A percentile compares a stretch with the other conserved stretches of the same genome.
phyloP scores from a whole-genome alignment of 352 stramenopile species.

The Phytophthora quininea region DNA sequence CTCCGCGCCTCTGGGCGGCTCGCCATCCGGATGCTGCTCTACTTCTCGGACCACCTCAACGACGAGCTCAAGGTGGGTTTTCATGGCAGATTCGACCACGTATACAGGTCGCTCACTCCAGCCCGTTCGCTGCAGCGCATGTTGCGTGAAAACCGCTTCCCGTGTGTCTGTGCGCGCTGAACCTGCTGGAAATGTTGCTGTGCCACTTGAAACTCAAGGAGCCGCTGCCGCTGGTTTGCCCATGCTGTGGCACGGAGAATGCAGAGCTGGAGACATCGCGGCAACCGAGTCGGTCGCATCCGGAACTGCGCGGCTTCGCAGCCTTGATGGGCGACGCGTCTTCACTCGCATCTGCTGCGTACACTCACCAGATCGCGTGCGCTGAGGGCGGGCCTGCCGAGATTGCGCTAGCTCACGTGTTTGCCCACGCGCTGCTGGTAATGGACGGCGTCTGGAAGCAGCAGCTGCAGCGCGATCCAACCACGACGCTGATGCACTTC shows the following conservation, averaged over 20 bases:
- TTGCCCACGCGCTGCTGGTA: conserved; percentile 65
- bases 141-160: conserved; percentile 73
- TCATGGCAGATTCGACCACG: not conserved
- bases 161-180: conserved; percentile 64
- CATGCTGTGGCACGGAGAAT: conserved; percentile 74
- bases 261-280: conserved; percentile 61
- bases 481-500: conserved; percentile 68
- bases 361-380: conserved; percentile 51
- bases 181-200: conserved; percentile 72
- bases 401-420: conserved; percentile 61
- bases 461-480: conserved; percentile 50
- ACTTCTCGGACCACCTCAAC: conserved; percentile 70
- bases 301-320: conserved; percentile 63
- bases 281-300: conserved; percentile 52
- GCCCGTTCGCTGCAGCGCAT: conserved; percentile 46
- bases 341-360: conserved; percentile 40
- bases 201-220: conserved; percentile 76
- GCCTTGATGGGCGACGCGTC: conserved; percentile 47
- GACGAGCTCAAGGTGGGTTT: conserved; percentile 67
- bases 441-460: conserved; percentile 68
- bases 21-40: conserved; percentile 68
- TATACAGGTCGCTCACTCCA: conserved; percentile 3
- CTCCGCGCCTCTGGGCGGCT: conserved; percentile 65
- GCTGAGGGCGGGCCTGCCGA: conserved; percentile 45
- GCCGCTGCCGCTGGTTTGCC: conserved; percentile 63